Conservation (phyloP, 495 filamentous ascomycete species). For the Tuber borchii region DNA sequence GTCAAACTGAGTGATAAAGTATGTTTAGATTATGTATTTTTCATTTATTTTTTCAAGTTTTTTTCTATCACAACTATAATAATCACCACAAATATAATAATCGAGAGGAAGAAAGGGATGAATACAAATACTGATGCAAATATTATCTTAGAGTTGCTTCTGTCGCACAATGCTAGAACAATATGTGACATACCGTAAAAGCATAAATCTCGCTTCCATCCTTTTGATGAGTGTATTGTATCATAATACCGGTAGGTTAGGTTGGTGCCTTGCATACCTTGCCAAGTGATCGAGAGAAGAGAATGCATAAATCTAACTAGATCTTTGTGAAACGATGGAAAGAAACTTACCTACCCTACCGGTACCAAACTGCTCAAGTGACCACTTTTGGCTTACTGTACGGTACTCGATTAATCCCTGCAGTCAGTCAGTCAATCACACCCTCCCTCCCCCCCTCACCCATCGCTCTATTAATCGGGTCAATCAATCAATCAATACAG, state of each 20-base stretch:
- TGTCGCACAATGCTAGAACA: background rate
- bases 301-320: background rate
- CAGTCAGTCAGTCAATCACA: background rate
- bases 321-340: background rate
- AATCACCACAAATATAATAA: too few relatives aligned
- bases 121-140: too few relatives aligned
- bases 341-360: background rate
- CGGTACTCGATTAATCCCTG: too few relatives aligned
- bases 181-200: background rate
- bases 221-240: background rate
- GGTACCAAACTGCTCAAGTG: too few relatives aligned
- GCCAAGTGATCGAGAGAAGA: background rate
- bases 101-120: too few relatives aligned
- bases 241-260: too few relatives aligned
- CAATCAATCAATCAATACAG: background rate
- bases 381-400: background rate
- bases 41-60: background rate
- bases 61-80: background rate
- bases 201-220: slow-evolving; percentile 1
- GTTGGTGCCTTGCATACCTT: background rate
- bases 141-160: background rate
- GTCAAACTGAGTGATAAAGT: background rate
- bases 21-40: background rate
- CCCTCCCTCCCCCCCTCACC: background rate
- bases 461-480: background rate